These are phyloP conservation scores for Fusarium decemcellulare DNA, from an alignment of 2,329 filamentous ascomycete species.

Conservation along the genomic window DNA sequence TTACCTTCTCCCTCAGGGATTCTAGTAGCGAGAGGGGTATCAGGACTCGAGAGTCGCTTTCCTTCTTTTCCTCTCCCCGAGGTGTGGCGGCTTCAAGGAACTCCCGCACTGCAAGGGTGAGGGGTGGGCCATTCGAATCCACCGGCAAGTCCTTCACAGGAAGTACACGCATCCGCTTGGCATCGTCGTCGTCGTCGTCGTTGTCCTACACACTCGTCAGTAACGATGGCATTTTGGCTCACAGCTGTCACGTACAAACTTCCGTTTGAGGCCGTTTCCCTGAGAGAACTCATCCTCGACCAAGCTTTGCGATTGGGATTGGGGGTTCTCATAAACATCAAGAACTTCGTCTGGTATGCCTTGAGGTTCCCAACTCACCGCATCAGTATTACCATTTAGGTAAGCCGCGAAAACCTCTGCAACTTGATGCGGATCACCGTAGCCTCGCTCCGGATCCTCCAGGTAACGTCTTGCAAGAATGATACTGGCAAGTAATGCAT, in stretches of 20 bases:
- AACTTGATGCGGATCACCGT: slow-evolving; percentile 60
- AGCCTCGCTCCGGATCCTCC: slow-evolving; percentile 56
- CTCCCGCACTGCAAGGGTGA: slow-evolving; percentile 50
- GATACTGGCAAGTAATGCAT: slow-evolving; percentile 57
- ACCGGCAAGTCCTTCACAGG: slow-evolving; percentile 35
- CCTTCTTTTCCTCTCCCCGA: slow-evolving; percentile 20
- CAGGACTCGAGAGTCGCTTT: slow-evolving; percentile 41
- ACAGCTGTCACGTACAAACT: slow-evolving; percentile 56
- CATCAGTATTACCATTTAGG: slow-evolving; percentile 55
- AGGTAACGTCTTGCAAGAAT: slow-evolving; percentile 56
- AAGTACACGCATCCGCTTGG: slow-evolving; percentile 48
- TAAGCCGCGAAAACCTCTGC: slow-evolving; percentile 64
- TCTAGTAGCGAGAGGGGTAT: slow-evolving; percentile 56
- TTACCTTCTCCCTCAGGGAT: slow-evolving; percentile 56
- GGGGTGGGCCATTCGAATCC: slow-evolving; percentile 48
- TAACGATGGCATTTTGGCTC: background rate
- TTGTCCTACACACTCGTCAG: slow-evolving; percentile 33
- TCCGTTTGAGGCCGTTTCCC: slow-evolving; percentile 61
- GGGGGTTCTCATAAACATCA: slow-evolving; percentile 61
- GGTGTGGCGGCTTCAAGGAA: slow-evolving; percentile 45
- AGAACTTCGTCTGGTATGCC: slow-evolving; percentile 64
- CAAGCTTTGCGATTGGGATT: slow-evolving; percentile 51
- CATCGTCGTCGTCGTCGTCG: slow-evolving; percentile 53
- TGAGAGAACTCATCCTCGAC: slow-evolving; percentile 28
- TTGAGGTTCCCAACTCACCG: slow-evolving; percentile 63